Conservation (phyloP, 1,139 yeast genomes). For the Nakaseomyces kungkrabaensis region DNA sequence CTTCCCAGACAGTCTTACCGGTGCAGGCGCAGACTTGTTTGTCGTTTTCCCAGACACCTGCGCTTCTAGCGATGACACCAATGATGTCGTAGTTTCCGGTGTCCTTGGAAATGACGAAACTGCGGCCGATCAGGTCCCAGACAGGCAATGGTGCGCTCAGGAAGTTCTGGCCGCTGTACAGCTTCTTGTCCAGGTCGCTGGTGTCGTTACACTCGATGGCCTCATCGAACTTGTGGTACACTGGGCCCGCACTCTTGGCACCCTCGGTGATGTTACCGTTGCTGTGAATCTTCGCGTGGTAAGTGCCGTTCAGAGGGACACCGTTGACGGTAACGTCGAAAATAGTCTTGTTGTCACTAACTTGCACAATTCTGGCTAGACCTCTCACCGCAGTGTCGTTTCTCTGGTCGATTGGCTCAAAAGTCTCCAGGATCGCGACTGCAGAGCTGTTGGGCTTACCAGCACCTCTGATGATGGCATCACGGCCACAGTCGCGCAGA, state of each 20-base stretch:
- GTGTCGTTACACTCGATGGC: constrained; percentile 27
- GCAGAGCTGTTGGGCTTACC: constrained; percentile 86
- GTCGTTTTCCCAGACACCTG: constrained; percentile 95
- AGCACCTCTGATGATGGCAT: constrained; percentile 86
- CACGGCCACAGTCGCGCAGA: constrained; percentile 44
- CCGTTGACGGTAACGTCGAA: constrained; percentile 78
- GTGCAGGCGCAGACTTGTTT: constrained; percentile 90
- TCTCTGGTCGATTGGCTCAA: constrained; percentile 31
- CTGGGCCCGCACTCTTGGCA: constrained; percentile 55
- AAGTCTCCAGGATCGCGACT: constrained; percentile 77
- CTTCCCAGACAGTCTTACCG: constrained; percentile 96
- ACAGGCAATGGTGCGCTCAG: constrained; percentile 49
- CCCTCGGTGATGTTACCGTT: constrained; percentile 75
- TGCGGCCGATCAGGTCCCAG: constrained; percentile 66
- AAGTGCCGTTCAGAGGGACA: constrained; percentile 45
- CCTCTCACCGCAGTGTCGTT: constrained; percentile 71
- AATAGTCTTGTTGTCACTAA: constrained; percentile 39
- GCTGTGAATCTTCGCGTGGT: constrained; percentile 57
- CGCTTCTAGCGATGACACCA: constrained; percentile 93
- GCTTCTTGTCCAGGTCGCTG: constrained; percentile 27
- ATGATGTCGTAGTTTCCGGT: constrained; percentile 39
- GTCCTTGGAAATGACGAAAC: constrained; percentile 50
- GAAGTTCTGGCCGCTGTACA: constrained; percentile 49
- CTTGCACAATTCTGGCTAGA: constrained; percentile 75
- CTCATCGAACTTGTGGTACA: constrained; percentile 37